A percentile compares a stretch with the other conserved stretches of the same genome.
Evolutionary conservation across 2,329 filamentous ascomycete genomes (phyloP).

Genomic region (Ploettnerulaceae sp.): DNA sequence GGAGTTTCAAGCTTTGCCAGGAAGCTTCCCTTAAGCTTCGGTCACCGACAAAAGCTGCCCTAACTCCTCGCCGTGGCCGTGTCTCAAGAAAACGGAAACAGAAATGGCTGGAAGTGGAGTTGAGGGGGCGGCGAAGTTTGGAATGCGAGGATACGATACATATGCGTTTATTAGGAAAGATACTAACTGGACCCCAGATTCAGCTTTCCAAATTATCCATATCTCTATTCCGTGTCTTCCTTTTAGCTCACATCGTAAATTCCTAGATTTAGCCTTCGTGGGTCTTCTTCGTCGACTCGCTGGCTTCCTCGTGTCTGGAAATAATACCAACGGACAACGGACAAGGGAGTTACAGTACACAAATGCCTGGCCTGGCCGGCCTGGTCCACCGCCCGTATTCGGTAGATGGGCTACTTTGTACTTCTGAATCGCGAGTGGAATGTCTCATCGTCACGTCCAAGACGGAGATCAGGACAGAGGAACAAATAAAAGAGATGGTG

Average conservation of each 20-base stretch:
- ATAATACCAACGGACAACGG: too few relatives aligned
- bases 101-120: slow-evolving; percentile 2
- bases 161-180: too few relatives aligned
- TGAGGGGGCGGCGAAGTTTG: background rate
- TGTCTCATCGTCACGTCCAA: background rate
- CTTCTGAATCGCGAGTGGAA: background rate
- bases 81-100: background rate
- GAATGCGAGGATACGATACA: background rate
- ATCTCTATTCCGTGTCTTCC: background rate
- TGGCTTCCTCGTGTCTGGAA: slow-evolving; percentile 1
- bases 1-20: slow-evolving; percentile 3
- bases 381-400: background rate
- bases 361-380: background rate
- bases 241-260: background rate
- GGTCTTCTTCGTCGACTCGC: slow-evolving; percentile 1
- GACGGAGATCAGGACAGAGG: background rate
- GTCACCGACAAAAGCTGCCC: slow-evolving; percentile 5
- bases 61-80: background rate
- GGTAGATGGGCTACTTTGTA: background rate
- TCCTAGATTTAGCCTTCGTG: background rate
- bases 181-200: background rate
- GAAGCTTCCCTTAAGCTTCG: background rate
- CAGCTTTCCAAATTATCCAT: background rate
- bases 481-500: background rate
- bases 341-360: background rate